A percentile compares a stretch with the other conserved stretches of the same genome.
These are phyloP conservation scores for Ophiostoma piceae DNA, from an alignment of 2,329 filamentous ascomycete genomes.

Conservation along the genomic window DNA sequence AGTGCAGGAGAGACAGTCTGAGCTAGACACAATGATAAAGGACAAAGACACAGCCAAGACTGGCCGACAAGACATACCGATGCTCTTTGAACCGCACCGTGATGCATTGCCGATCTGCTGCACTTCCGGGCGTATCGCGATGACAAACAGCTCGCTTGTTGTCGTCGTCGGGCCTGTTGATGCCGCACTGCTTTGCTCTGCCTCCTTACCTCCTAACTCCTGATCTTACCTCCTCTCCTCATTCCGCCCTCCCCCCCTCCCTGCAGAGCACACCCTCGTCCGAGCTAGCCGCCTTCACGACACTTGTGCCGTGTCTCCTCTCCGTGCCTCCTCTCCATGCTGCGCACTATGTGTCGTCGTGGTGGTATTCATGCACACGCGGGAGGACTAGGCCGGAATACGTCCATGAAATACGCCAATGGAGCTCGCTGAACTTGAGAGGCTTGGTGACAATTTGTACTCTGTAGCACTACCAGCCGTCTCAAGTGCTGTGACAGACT, in stretches of 20 bases:
- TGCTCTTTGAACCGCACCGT: not conserved
- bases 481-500: not conserved
- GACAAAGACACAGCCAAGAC: not conserved
- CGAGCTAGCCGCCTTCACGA: not conserved
- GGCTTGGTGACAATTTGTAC: not conserved
- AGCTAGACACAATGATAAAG: too few species aligned
- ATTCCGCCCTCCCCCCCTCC: not conserved
- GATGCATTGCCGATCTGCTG: not conserved
- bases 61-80: not conserved
- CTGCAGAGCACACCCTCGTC: not conserved
- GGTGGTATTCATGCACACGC: not conserved
- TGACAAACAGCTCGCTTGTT: not conserved
- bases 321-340: not conserved
- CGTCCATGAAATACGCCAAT: not conserved
- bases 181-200: not conserved
- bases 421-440: not conserved
- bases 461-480: not conserved
- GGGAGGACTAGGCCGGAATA: not conserved
- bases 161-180: not conserved
- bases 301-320: not conserved
- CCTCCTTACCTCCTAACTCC: not conserved
- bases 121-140: not conserved
- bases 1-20: too few species aligned
- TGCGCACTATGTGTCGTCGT: not conserved
- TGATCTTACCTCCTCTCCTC: not conserved